Evolutionary conservation across 176 grass and related monocot species (phyloP), one percentile per base, ranked within the genome.

Genomic region (Eleusine indica): DNA sequence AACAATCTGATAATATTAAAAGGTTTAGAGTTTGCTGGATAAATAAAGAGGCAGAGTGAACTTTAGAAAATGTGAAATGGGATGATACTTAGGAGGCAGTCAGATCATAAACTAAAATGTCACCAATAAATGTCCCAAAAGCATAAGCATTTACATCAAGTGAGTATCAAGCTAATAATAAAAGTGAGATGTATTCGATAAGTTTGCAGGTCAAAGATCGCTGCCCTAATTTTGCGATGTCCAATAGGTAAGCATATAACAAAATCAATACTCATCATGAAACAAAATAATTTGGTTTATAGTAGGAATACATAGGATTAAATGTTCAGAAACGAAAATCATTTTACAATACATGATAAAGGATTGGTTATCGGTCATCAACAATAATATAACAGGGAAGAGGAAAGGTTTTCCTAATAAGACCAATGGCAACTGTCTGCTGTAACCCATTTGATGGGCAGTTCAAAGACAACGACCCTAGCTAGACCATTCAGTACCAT

Each of bases 1-100:
- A 93, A 97, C 74, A 97, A 86, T 74, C 95, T 94, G 82, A 32
- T 3, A 74, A 18, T 19, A 70, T 35, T 35, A 15, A 80, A 80
- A 42, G 42, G 13, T 76, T 80, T n/a, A 82, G 71, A 47, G 56
- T 0, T 56, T 71, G 44, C 18, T 29, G 53, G 64, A 77, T 51
- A 9, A 53, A 46, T 32, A 44, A 71, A 2, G 60, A 69, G 4
- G 54, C 9, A 9, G 9, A 62, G 3, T 10, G 21, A 37, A 16
- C 25, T 32, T 32, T 3, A 60, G n/a, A 32, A 84, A 32, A 73
- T 49, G 9, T 21, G 32, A 9, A 51, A 75, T 1, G 5, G 7
- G 30, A 76, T 7, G n/a, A 21, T 44, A 57, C 29, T 3, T 53
- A 16, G 21, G 35, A 66, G 2, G 47, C 7, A 76, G 5, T 0